phyloP scores from a whole-genome alignment of 495 filamentous ascomycete species.

The Cercophora scortea region DNA sequence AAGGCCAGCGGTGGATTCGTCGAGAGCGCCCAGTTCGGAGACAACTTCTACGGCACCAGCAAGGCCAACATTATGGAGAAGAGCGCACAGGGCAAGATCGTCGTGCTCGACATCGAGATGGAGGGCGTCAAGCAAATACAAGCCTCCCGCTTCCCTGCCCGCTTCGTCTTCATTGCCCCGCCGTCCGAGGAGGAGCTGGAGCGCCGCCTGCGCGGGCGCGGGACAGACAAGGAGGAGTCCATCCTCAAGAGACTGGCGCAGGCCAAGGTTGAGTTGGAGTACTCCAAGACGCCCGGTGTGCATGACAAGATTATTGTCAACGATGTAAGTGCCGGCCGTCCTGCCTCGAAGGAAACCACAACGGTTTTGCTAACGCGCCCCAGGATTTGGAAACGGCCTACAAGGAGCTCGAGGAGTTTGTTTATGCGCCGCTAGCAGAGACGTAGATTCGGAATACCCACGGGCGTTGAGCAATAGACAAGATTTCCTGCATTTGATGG shows the following conservation, averaged over 20 bases:
- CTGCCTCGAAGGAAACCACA: too few relatives aligned
- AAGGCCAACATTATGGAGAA: slow-evolving; percentile 69
- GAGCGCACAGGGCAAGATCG: slow-evolving; percentile 55
- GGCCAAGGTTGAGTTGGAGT: slow-evolving; percentile 77
- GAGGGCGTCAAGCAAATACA: slow-evolving; percentile 97
- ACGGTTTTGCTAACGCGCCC: neutral
- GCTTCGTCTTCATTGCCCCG: slow-evolving; percentile 80
- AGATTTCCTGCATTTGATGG: too few relatives aligned
- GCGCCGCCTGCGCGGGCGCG: slow-evolving; percentile 66
- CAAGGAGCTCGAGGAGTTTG: slow-evolving; percentile 62
- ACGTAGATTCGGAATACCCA: too few relatives aligned
- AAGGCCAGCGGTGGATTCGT: slow-evolving; percentile 69
- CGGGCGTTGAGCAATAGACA: too few relatives aligned
- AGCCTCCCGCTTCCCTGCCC: slow-evolving; percentile 62
- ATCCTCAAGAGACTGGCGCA: slow-evolving; percentile 68
- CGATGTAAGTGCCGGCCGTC: slow-evolving; percentile 33
- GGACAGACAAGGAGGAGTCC: slow-evolving; percentile 73
- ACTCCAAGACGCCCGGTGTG: slow-evolving; percentile 59
- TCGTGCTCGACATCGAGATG: slow-evolving; percentile 89
- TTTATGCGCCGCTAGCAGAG: slow-evolving; percentile 28
- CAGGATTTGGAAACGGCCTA: slow-evolving; percentile 74
- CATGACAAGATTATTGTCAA: slow-evolving; percentile 88
- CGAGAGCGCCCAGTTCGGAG: slow-evolving; percentile 76
- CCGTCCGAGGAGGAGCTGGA: slow-evolving; percentile 71
- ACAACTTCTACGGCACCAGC: slow-evolving; percentile 82